Evolutionary conservation across 306 rosid genomes (phyloP).

Genomic region (Quercus berberidifolia): DNA sequence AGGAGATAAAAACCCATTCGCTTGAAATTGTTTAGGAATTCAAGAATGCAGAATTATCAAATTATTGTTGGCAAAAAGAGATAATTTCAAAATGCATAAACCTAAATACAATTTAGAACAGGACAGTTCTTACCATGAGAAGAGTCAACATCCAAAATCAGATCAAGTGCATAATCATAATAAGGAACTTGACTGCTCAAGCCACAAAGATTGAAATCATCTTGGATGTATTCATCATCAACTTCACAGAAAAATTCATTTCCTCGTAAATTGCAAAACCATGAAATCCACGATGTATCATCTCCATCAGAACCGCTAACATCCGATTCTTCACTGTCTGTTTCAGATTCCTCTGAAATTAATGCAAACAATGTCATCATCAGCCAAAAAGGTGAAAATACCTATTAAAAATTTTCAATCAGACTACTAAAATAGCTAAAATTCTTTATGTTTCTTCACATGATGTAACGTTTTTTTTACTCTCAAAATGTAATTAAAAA

Average conservation of each 20-base stretch:
- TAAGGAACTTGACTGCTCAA: slow-evolving; percentile 99
- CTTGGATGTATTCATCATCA: slow-evolving; percentile 96
- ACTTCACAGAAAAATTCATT: slow-evolving; percentile 97
- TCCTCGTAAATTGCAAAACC: slow-evolving; percentile 99
- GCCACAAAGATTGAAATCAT: slow-evolving; percentile 91
- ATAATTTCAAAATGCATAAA: neutral
- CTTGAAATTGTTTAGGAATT: neutral
- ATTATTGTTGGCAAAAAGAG: neutral
- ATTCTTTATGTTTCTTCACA: neutral
- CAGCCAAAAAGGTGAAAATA: neutral
- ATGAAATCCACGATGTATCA: slow-evolving; percentile 96
- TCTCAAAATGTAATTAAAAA: too few species aligned
- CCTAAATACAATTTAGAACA: neutral
- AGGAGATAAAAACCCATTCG: neutral
- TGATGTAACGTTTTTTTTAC: neutral
- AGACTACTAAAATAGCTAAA: neutral
- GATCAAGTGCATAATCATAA: slow-evolving; percentile 95
- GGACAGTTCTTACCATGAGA: slow-evolving; percentile 69
- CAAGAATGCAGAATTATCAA: neutral
- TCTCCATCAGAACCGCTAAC: slow-evolving; percentile 98
- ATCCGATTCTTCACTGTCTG: slow-evolving; percentile 95
- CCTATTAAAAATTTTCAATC: neutral
- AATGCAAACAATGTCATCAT: slow-evolving; percentile 13
- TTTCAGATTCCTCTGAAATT: slow-evolving; percentile 89
- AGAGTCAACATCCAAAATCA: slow-evolving; percentile 94